A percentile compares a stretch with the other conserved stretches of the same genome.
These are phyloP conservation scores for Ganoderma lucidum DNA, from an alignment of 1,284 basidiomycete genomes.

Conservation along the genomic window DNA sequence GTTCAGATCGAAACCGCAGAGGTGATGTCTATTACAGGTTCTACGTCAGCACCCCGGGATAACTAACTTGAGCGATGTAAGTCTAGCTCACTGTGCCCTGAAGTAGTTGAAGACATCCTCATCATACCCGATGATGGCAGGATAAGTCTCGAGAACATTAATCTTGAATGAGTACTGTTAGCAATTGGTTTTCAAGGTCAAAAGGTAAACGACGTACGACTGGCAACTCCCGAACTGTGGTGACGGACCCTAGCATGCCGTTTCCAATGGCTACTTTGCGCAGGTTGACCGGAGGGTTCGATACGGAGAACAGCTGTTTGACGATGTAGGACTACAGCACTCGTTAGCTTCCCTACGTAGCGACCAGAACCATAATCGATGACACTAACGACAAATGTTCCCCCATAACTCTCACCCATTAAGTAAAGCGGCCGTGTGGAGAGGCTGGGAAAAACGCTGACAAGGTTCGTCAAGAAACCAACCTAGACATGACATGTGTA, in stretches of 20 bases:
- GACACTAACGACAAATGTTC: constrained; percentile 46
- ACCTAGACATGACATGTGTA: constrained; percentile 24
- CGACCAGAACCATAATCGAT: not conserved
- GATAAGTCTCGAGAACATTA: constrained; percentile 69
- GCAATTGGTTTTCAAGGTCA: not conserved
- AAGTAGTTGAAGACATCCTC: constrained; percentile 70
- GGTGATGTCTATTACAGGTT: constrained; percentile 20
- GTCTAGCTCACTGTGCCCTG: constrained; percentile 58
- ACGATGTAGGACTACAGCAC: constrained; percentile 67
- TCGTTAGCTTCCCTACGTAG: not conserved
- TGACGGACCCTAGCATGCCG: constrained; percentile 60
- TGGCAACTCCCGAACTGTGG: constrained; percentile 60
- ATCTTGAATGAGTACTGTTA: constrained; percentile 43
- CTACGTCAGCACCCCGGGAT: not conserved
- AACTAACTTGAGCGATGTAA: not conserved
- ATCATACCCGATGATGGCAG: constrained; percentile 75
- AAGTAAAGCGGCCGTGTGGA: constrained; percentile 39
- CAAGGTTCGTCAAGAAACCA: constrained; percentile 38
- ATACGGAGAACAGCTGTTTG: constrained; percentile 66
- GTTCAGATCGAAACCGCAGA: constrained; percentile 65
- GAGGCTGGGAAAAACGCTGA: constrained; percentile 41
- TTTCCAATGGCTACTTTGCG: constrained; percentile 74
- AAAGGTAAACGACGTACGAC: constrained; percentile 42
- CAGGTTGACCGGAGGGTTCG: constrained; percentile 69
- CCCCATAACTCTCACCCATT: constrained; percentile 43